Base-by-base conservation (phyloP, 208 protist genomes). In the Acanthamoeba healyi region DNA sequence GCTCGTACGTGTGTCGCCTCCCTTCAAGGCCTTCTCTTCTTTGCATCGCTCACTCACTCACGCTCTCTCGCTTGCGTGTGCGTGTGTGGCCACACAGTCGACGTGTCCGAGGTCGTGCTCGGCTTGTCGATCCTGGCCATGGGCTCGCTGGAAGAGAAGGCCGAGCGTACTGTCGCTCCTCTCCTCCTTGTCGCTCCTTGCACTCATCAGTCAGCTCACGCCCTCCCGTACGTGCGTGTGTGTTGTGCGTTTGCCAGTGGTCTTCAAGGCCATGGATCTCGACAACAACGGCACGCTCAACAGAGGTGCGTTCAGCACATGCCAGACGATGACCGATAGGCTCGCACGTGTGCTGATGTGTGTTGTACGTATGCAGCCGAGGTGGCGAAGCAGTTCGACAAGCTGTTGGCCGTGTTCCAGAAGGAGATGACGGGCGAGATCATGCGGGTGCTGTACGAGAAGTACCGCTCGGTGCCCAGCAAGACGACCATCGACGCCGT, bases 361-460 rank as follows among this genome's bases (percentile, higher is more conserved):
- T n/a, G n/a, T n/a, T n/a, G n/a, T n/a, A n/a, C n/a, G 7, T 74
- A 9, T 40, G 36, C 65, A 74, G 65, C 9, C 7, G 70, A 79
- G 29, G 70, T 79, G 29, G 38, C 12, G 34, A 79, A 46, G 40
- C 70, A 79, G 70, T 79, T 79, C 40, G 70, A 79, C 1, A 79
- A 79, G 36, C 70, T 79, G 70, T 15, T 79, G 70, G 70, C 32
- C 0, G 40, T 79, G 26, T 79, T 79, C 70, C 29, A n/a, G 34
- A 79, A 40, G 70, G 70, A 79, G 70, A 79, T 79, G 70, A 79
- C 70, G 0, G 22, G 38, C 36, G 70, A 79, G 70, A 79, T 79
- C 19, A 79, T 79, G 70, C 70, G 70, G 14, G 70, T 79, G 22
- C 70, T 79, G 36, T 46, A 79, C 70, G 70, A 79, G 15, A 79